Base-by-base conservation (phyloP, 805 yeast genomes). In the Aciculoconidium aculeatum region DNA sequence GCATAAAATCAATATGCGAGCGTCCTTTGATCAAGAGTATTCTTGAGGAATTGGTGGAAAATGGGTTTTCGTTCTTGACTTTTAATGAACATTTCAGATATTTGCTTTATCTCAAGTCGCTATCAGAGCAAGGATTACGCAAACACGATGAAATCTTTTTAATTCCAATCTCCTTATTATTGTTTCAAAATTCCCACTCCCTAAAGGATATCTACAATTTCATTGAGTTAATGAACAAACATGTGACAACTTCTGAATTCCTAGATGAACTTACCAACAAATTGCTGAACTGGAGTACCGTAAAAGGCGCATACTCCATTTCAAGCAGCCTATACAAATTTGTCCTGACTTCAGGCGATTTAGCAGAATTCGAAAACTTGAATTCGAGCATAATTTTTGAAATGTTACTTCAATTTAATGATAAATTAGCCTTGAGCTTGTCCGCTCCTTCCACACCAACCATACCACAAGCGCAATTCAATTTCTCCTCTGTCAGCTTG, bases 401-500 rank as follows among this genome's bases (percentile, higher is more conserved):
- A 31, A 42, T 63, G 17, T 25, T 62, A 8, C 32, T 45, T 20
- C 68, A 61, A 34, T 40, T 62, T n/a, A 61, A 61, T 42, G 70
- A 64, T 42, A 51, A 52, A 27, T 45, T 61, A 23, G 69, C 70
- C 0, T 51, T 64, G 37, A 62, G 69, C 45, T 45, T 62, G 19
- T 58, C 65, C 11, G 68, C 70, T 4, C 67, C 69, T 6, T 53
- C 65, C 2, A 64, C 69, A 3, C 69, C 70, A 12, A 45, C 61
- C 5, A 23, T 48, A 11, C 20, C 28, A 5, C 36, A 23, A 21
- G 22, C 25, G 16, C 36, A 20, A 7, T 24, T 23, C 34, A 15
- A 30, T 22, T 27, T 31, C 28, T 18, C 21, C 25, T 21, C 25
- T 11, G 22, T 25, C 8, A 29, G 23, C 9, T 13, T 26, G 7